Evolutionary conservation across 2,329 filamentous ascomycete species (phyloP).

Genomic region (Venturia effusa): DNA sequence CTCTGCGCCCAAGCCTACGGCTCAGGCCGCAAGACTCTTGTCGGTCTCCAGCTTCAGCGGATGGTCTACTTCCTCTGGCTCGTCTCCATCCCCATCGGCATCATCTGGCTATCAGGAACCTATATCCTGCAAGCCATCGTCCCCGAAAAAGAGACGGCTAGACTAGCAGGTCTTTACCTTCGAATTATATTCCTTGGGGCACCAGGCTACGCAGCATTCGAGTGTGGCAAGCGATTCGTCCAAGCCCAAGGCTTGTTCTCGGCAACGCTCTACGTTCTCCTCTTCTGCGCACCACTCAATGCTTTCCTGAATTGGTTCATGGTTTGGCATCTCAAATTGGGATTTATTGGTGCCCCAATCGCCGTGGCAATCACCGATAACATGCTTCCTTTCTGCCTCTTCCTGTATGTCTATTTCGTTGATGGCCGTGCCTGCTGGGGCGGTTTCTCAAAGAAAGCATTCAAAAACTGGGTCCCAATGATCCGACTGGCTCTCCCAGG

Average conservation of each 20-base stretch:
- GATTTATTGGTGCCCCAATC: conserved; percentile 69
- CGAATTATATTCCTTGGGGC: conserved; percentile 59
- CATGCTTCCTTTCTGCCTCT: conserved; percentile 60
- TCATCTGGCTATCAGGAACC: conserved; percentile 61
- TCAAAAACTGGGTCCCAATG: conserved; percentile 74
- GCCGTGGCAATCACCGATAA: conserved; percentile 67
- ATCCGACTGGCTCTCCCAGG: conserved; percentile 78
- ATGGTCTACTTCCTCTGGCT: conserved; percentile 69
- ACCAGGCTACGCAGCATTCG: conserved; percentile 66
- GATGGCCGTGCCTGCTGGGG: conserved; percentile 70
- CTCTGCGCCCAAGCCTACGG: conserved; percentile 91
- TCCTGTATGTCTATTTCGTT: conserved; percentile 62
- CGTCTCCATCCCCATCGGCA: conserved; percentile 59
- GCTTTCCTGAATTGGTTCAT: conserved; percentile 71
- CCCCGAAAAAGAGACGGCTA: conserved; percentile 59
- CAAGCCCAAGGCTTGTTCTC: conserved; percentile 83
- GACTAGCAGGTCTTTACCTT: conserved; percentile 63
- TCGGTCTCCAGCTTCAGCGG: conserved; percentile 71
- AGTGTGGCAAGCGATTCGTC: conserved; percentile 72
- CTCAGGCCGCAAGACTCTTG: conserved; percentile 77
- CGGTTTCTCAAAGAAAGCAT: conserved; percentile 59
- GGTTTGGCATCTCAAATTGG: conserved; percentile 48
- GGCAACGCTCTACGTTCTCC: conserved; percentile 70
- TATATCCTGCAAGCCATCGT: conserved; percentile 53
- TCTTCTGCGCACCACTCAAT: conserved; percentile 75